Evolutionary conservation across 1,139 yeast species (phyloP).

Genomic region (Yamadazyma taylorii): DNA sequence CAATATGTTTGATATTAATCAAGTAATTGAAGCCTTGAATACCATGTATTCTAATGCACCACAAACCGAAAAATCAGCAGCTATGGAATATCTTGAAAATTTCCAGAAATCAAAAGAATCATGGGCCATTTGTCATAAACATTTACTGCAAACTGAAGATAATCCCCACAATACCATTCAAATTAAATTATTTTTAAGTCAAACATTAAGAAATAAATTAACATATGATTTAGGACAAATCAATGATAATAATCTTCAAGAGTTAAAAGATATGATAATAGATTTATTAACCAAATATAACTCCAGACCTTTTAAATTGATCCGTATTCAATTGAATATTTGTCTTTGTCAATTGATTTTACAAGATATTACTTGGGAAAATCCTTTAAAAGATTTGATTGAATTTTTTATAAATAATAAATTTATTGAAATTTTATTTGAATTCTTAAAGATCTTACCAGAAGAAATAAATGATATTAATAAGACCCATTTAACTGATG

Average conservation of each 20-base stretch:
- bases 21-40: conserved; percentile 51
- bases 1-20: conserved; percentile 18
- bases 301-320: conserved; percentile 48
- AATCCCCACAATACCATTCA: conserved; percentile 32
- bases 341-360: conserved; percentile 81
- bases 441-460: conserved; percentile 83
- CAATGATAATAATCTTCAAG: conserved; percentile 47
- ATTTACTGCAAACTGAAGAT: conserved; percentile 22
- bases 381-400: conserved; percentile 70
- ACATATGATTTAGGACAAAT: conserved; percentile 83
- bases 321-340: conserved; percentile 77
- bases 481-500: conserved; percentile 77
- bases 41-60: conserved; percentile 61
- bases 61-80: conserved; percentile 54
- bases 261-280: conserved; percentile 63
- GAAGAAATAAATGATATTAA: conserved; percentile 84
- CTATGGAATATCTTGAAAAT: conserved; percentile 66
- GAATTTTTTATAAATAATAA: conserved; percentile 39
- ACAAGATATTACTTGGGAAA: conserved; percentile 71
- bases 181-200: conserved; percentile 81
- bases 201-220: conserved; percentile 80
- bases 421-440: conserved; percentile 45
- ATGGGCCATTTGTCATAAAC: conserved; percentile 54
- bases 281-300: conserved; percentile 52
- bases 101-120: conserved; percentile 81